Base-by-base conservation (phyloP, 177 flowering plant genomes). In the Vitis hybrid region DNA sequence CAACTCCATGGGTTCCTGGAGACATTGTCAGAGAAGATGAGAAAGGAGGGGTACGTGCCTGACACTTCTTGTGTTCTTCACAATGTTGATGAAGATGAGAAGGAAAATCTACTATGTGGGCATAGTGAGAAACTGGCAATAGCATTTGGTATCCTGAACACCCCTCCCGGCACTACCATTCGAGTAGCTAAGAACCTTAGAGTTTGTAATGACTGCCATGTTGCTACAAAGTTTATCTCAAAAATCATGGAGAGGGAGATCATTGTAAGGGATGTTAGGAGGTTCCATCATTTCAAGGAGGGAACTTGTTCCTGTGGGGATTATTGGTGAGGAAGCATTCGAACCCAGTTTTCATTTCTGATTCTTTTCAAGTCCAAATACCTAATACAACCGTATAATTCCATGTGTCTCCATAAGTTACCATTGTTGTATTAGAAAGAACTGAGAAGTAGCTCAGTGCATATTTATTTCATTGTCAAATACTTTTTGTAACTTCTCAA, bases 11-110 rank as follows among this genome's bases (percentile, higher is more conserved):
- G 51, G 2, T 88, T 78, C 59, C 86, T 92, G 1, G 85, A 82
- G 60, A 77, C 68, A 38, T 69, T 90, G 55, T 78, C 80, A 4
- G 87, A 73, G 59, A 83, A 71, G 69, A 84, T 92, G 91, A 89
- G 79, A 71, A 80, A 79, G 73, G 91, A 78, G 51, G 95, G 95
- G 1, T 92, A 89, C 67, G 85, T 89, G 13, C 94, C 95, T 4
- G 95, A 89, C 67, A 90, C 94, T 28, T 84, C 90, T 11, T 90
- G 91, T 70, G 95, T 92, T 31, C 95, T 90, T 77, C 97, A 92
- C 75, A 82, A 92, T 74, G 79, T 92, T 1, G 80, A 81, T 17
- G 91, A 90, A 66, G 88, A 85, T 28, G 91, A 90, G 70, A 92
- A 92, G 67, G 95, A 92, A 70, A 78, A 69, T 62, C 59, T 90